Evolutionary conservation across 2,329 filamentous ascomycete species (phyloP), one percentile per base, ranked within the genome.

Genomic region (Aspergillus novoparasiticus): DNA sequence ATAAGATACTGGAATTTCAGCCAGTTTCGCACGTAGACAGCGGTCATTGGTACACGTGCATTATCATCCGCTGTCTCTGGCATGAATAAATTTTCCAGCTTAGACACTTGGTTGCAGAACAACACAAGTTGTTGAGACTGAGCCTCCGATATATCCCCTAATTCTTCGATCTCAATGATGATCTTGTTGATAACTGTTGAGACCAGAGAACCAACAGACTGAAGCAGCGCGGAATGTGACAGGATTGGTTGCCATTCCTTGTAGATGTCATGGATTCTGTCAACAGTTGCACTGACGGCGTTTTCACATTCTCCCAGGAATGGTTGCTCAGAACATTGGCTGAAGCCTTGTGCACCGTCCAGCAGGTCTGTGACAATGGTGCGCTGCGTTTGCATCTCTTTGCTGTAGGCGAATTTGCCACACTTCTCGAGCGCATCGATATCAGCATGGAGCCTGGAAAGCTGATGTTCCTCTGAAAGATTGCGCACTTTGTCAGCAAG

Each of bases 301-400:
- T 84, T 84, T 65, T 88, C 85, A 71, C 87, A 89, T 69, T 87
- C 85, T 21, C 79, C 76, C 28, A 85, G 83, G 73, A 86, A 89
- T 3, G 87, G 87, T 34, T 83, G 81, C 36, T 82, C 81, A 6
- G 86, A 87, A 71, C 86, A 89, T 55, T 83, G 83, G 30, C 79
- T 78, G 73, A 90, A 89, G 19, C 87, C 87, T 73, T 88, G 85
- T 1, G 86, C 85, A 26, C 86, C 86, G 68, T 89, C 87, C 6
- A 90, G 83, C 19, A 89, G 78, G 71, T 90, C 87, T 23, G 81
- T 81, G 14, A 89, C 76, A 65, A 89, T 87, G 1, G 86, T 88
- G 59, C 86, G 81, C 68, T 90, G 87, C 2, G 83, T 84, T 60
- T 89, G 86, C 85, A 90, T 88, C 73, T 89, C 87, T 60, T 84